Conservation (phyloP, 371 early-diverging fungal genomes). For the Apophysomyces ossiformis region DNA sequence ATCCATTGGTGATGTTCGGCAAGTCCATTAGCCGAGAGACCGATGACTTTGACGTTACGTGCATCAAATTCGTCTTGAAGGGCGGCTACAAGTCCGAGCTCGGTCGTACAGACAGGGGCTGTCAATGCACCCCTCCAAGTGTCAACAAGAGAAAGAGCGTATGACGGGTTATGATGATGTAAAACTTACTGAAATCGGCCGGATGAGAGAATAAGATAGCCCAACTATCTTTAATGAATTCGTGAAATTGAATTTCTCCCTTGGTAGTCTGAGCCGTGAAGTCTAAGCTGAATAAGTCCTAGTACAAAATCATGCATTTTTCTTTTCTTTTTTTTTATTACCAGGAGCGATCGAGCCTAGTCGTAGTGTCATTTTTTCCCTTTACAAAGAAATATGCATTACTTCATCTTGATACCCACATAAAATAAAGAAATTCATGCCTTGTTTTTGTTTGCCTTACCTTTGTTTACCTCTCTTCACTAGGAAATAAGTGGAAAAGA, state of each 20-base stretch:
- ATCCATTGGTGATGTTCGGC: conserved; percentile 85
- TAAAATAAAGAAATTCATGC: not conserved
- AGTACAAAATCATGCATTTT: not conserved
- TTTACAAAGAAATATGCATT: conserved; percentile 12
- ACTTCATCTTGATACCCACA: not conserved
- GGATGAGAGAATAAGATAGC: conserved; percentile 93
- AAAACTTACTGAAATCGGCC: conserved; percentile 81
- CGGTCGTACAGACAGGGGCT: conserved; percentile 94
- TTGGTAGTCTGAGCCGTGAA: conserved; percentile 84
- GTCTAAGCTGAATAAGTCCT: conserved; percentile 44
- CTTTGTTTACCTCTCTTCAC: not conserved
- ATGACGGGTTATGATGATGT: not conserved
- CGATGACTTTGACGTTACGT: conserved; percentile 88
- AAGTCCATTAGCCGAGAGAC: conserved; percentile 86
- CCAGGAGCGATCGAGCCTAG: conserved; percentile 64
- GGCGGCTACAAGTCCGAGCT: conserved; percentile 88
- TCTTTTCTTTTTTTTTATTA: conserved; percentile 23
- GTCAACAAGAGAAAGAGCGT: not conserved
- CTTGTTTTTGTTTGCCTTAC: not conserved
- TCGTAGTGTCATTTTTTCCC: conserved; percentile 52
- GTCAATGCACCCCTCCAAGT: not conserved
- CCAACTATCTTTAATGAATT: conserved; percentile 84
- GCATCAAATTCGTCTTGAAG: conserved; percentile 73
- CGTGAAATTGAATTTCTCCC: conserved; percentile 87
- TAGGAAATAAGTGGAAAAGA: not conserved